phyloP scores from a whole-genome alignment of 179 eudicot genomes.

The Silene noctiflora region DNA sequence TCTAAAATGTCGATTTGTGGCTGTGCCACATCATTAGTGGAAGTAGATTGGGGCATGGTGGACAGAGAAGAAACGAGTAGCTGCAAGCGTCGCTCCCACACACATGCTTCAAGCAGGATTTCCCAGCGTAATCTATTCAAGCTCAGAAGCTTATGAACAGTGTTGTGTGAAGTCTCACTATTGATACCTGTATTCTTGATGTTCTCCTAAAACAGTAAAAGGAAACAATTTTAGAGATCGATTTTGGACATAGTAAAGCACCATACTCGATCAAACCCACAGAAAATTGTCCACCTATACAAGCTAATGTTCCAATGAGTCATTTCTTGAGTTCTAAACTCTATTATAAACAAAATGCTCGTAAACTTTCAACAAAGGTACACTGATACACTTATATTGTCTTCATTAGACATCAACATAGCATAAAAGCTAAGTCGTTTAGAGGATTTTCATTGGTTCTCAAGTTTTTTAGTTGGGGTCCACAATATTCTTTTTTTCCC shows the following conservation, averaged over 20 bases:
- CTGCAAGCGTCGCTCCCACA: slow-evolving; percentile 76
- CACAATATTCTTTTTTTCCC: no score
- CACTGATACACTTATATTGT: no score
- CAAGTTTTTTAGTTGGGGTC: no score
- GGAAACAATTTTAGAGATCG: not conserved
- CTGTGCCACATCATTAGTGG: slow-evolving; percentile 18
- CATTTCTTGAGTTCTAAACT: not conserved
- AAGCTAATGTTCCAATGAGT: not conserved
- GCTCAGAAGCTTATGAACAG: slow-evolving; percentile 47
- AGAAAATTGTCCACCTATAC: not conserved
- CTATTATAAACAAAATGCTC: no score
- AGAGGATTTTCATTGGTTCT: no score
- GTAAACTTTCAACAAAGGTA: no score
- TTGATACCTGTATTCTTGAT: slow-evolving; percentile 39
- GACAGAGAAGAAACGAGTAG: slow-evolving; percentile 52
- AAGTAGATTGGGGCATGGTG: slow-evolving; percentile 17
- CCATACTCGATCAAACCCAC: not conserved
- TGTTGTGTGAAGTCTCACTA: slow-evolving; percentile 34
- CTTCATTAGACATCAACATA: no score
- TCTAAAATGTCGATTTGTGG: slow-evolving; percentile 15
- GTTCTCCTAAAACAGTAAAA: slow-evolving; percentile 38
- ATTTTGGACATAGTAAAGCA: not conserved
- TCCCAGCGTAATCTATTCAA: slow-evolving; percentile 62
- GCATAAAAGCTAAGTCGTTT: no score
- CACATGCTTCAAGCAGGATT: slow-evolving; percentile 60